Base-by-base conservation (phyloP, 2,329 filamentous ascomycete genomes). In the Botrytis fragariae region DNA sequence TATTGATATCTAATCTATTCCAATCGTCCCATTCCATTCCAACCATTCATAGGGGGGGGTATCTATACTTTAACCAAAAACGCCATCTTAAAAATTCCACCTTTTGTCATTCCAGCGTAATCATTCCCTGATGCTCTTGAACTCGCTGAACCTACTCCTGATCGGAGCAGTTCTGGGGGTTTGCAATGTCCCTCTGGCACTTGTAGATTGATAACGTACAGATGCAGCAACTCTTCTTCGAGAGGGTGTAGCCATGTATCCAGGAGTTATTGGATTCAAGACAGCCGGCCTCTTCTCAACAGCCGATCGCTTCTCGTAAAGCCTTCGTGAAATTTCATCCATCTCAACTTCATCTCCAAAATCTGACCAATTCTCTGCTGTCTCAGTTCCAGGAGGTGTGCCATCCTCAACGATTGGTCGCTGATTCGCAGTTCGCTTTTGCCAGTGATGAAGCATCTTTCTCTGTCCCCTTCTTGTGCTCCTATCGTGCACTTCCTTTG, bases 171-270 rank as follows among this genome's bases (percentile, higher is more conserved):
- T 83, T 29, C 51, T 57, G 3, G 51, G 51, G 7, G 51, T 57
- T 32, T 29, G 51, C 10, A 85, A 78, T 22, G 84, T 83, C 25
- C 81, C 83, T 71, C 81, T 80, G 5, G 84, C 84, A 7, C 84
- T 86, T 5, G 84, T 86, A 14, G 84, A 75, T 82, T 82, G 81
- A 64, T 82, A 77, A 44, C 81, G 82, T 10, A 81, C 81, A 8
- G 83, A 81, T 44, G 83, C 80, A 10, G 83, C 79, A 69, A 85
- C 83, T 64, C 78, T 76, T 82, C 84, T 83, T 84, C 71, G 64
- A 62, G 74, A 74, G 37, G 75, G 76, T 20, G 76, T 77, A 51
- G 65, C 74, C 48, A 77, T 71, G 70, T 77, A 77, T 51, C 75
- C 76, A 29, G 77, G 76, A 29, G 78, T 78, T 29, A 39, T 22